Percentiles rank a stretch among this genome's conserved stretches.
Conservation (phyloP, 1,139 yeast species). For the Taphrina deformans region DNA sequence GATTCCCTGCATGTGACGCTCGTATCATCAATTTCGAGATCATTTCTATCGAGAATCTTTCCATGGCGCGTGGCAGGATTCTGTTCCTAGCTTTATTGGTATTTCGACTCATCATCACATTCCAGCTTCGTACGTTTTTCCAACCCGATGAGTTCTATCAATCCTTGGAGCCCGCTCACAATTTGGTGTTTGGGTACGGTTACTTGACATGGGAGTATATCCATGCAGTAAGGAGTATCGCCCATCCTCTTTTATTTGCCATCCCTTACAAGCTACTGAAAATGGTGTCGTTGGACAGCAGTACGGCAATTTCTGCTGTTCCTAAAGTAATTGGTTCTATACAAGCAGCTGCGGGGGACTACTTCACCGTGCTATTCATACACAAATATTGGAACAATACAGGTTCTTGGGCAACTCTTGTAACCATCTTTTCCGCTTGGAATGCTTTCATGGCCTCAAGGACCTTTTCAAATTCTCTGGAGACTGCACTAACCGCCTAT, state of each 20-base stretch:
- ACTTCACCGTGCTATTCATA: constrained; percentile 38
- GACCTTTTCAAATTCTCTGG: constrained; percentile 83
- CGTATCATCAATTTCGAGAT: too few species aligned
- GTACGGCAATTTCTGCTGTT: constrained; percentile 44
- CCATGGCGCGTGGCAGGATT: not conserved
- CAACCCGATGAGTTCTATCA: constrained; percentile 98
- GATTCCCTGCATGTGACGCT: too few species aligned
- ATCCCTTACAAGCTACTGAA: constrained; percentile 46
- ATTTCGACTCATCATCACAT: constrained; percentile 53
- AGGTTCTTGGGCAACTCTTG: constrained; percentile 35
- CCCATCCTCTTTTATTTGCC: constrained; percentile 75
- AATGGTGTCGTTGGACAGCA: constrained; percentile 44
- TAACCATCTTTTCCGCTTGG: constrained; percentile 21
- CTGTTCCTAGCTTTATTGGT: not conserved
- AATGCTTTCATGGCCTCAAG: constrained; percentile 80
- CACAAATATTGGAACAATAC: constrained; percentile 42
- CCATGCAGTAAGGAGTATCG: constrained; percentile 67
- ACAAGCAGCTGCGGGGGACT: constrained; percentile 73
- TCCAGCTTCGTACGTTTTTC: constrained; percentile 69
- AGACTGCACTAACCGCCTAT: constrained; percentile 67
- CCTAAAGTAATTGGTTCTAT: constrained; percentile 74
- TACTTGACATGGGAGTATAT: constrained; percentile 95
- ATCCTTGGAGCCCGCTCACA: constrained; percentile 87
- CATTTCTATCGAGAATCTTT: too few species aligned
- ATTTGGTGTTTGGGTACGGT: constrained; percentile 72